Percentiles rank a stretch among this genome's conserved stretches.
Conservation (phyloP, 2,329 filamentous ascomycete species). For the Phialophora expanda region DNA sequence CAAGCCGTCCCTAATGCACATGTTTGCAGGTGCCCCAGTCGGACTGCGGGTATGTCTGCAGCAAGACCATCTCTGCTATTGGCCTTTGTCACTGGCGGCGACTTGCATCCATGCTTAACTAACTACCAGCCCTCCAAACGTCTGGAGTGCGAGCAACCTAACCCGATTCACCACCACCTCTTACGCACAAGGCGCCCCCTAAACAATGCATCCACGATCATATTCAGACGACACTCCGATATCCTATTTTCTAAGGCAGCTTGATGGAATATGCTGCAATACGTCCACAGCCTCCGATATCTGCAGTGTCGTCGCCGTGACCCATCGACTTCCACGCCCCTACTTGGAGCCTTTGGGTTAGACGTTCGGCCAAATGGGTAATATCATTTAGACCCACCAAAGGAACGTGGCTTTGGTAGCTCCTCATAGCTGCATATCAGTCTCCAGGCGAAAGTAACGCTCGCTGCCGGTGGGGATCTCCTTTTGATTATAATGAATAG, state of each 20-base stretch:
- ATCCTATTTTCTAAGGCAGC: background rate
- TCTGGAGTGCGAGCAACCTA: background rate
- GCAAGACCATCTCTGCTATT: background rate
- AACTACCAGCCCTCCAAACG: constrained; percentile 3
- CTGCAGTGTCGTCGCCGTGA: background rate
- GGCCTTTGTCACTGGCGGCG: constrained; percentile 13
- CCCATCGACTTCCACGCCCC: background rate
- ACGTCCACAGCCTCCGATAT: background rate
- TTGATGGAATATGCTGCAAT: background rate
- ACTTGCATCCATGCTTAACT: constrained; percentile 13
- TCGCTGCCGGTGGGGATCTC: constrained; percentile 2
- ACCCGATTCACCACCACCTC: background rate
- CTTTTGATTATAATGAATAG: background rate
- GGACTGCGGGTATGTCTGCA: constrained; percentile 18
- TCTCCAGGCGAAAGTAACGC: background rate
- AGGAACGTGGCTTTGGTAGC: constrained; percentile 13
- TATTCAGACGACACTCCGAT: background rate
- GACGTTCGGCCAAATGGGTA: background rate
- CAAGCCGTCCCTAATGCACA: constrained; percentile 15
- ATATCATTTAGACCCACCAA: background rate
- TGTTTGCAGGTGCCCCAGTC: constrained; percentile 7
- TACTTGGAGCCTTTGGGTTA: background rate
- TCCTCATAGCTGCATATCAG: constrained; percentile 9
- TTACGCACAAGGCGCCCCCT: constrained; percentile 2
- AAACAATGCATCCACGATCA: background rate